Percentiles rank a stretch among this genome's conserved stretches.
Conservation (phyloP, 116 monocot genomes). For the Cymodocea nodosa region DNA sequence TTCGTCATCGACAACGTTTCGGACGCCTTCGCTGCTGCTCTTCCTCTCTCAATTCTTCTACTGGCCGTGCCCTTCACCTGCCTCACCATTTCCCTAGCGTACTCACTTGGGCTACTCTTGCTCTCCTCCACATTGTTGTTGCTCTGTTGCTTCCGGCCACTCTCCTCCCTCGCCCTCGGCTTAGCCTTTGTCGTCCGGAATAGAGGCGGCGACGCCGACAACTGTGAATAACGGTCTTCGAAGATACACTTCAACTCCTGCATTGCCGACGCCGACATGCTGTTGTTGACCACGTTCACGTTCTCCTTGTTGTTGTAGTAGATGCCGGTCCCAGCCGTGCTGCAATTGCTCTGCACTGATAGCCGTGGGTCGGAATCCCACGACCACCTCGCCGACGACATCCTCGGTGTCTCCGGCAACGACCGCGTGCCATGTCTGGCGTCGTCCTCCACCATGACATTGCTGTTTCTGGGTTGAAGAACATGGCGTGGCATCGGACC, state of each 20-base stretch:
- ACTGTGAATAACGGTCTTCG: background rate
- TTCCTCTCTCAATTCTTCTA: constrained; percentile 5
- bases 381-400: constrained; percentile 38
- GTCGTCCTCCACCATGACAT: constrained; percentile 4
- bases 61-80: constrained; percentile 16
- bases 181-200: constrained; percentile 6
- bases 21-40: background rate
- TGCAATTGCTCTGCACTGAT: constrained; percentile 8
- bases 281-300: background rate
- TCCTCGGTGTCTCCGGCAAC: constrained; percentile 74
- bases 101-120: constrained; percentile 10
- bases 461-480: constrained; percentile 11
- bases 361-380: constrained; percentile 39
- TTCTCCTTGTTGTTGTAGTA: background rate
- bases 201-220: background rate
- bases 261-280: background rate
- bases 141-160: background rate
- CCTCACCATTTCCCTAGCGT: constrained; percentile 16
- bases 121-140: too few species aligned
- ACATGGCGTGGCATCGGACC: constrained; percentile 4
- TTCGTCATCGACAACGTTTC: background rate
- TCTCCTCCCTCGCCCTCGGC: background rate
- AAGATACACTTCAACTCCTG: constrained; percentile 8
- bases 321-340: too few species aligned
- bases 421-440: constrained; percentile 25